Base-by-base conservation (phyloP, 257 asterid genomes). In the Handroanthus guayacan region DNA sequence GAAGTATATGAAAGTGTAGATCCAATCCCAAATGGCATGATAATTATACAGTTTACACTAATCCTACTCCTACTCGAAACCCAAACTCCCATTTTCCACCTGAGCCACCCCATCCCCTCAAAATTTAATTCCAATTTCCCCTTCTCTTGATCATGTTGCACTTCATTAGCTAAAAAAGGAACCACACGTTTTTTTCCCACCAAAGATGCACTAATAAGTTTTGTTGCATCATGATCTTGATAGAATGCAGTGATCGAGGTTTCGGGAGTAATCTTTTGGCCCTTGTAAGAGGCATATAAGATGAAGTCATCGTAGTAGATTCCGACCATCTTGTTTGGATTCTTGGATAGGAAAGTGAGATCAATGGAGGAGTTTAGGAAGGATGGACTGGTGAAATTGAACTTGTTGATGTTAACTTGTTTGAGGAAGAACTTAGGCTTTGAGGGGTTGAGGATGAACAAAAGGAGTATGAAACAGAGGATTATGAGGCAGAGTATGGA, bases 61-160 rank as follows among this genome's bases (percentile, higher is more conserved):
- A 90, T 85, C 71, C 88, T 76, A 13, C 87, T 73, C 81, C 85
- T 85, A 16, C 95, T 86, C 0, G 96, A 90, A 72, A 87, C 89
- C 93, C 92, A 92, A 67, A 73, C 82, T 45, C 95, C 93, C 13
- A 90, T 84, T 81, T 85, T 89, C 97, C 96, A 90, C 51, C 92
- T 75, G 2, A 90, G 83, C 47, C 78, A 69, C 8, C 96, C 96
- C 3, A 74, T 55, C 2, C 68, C 88, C 75, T 84, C 84, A 54
- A 89, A 75, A 25, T 48, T 77, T 44, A 90, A 9, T 0, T 62
- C 70, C 74, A 89, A 14, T 74, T 74, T 84, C 44, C 92, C 94
- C 3, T 54, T 77, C 10, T 9, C 76, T 37, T 72, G 78, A 56
- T 87, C 94, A 4, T 76, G 77, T 16, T 68, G 82, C 41, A 87